Evolutionary conservation across 2,329 filamentous ascomycete genomes (phyloP), one percentile per base, ranked within the genome.

Genomic region (Fusarium burgessii): DNA sequence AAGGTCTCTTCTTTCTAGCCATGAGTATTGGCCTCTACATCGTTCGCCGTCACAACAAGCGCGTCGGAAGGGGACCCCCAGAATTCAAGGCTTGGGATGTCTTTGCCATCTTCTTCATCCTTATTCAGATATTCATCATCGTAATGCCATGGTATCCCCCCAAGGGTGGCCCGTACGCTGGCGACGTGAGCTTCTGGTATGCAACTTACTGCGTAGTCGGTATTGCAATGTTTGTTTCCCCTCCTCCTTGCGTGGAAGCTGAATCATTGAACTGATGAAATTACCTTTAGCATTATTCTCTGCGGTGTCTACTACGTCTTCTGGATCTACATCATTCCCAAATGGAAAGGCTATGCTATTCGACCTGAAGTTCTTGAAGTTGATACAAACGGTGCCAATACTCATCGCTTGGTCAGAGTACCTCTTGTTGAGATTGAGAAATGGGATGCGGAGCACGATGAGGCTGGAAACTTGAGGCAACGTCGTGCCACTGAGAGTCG

Each of bases 71-170:
- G 6, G 83, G 82, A 0, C 72, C 74, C 0, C 80, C 87, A 0
- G 84, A 85, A 7, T 93, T 91, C 78, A 82, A 81, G 13, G 86
- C 88, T 0, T 93, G 90, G 90, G 77, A 89, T 62, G 58, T 85
- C 0, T 82, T 86, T 0, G 78, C 92, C 5, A 74, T 86, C 11
- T 91, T 93, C 78, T 89, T 85, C 57, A 85, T 91, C 50, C 77
- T 88, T 2, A 81, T 89, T 1, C 87, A 91, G 50, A 58, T 90
- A 0, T 93, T 89, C 70, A 81, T 92, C 45, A 79, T 93, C 7
- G 84, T 90, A 17, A 92, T 92, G 84, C 91, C 91, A 0, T 93
- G 91, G 91, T 91, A 89, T 66, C 91, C 91, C 2, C 91, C 91
- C 0, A 82, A 83, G 2, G 85, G 82, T 1, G 91, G 91, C 0